These are phyloP conservation scores for Dactylis glomerata DNA, from an alignment of 176 grass and related monocot genomes.

Conservation along the genomic window DNA sequence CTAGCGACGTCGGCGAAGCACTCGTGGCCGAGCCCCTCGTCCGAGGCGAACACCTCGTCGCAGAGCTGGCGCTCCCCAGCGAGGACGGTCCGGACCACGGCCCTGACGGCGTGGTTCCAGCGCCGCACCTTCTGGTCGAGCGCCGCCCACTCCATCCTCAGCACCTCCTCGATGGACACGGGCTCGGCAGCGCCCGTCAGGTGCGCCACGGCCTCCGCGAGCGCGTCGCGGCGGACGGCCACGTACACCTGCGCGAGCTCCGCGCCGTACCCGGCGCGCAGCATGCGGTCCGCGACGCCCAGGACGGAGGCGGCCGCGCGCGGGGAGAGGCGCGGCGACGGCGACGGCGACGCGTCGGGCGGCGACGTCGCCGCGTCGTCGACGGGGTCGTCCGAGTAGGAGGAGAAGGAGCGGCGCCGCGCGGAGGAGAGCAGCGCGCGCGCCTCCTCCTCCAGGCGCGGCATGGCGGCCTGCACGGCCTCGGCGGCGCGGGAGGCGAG, in stretches of 20 bases:
- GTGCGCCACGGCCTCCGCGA: constrained; percentile 47
- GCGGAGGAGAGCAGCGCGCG: constrained; percentile 46
- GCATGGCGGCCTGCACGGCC: constrained; percentile 66
- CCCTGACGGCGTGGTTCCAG: constrained; percentile 60
- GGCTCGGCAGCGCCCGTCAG: constrained; percentile 48
- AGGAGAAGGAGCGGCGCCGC: constrained; percentile 38
- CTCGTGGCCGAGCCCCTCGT: constrained; percentile 48
- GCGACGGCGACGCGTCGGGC: constrained; percentile 6
- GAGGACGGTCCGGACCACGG: constrained; percentile 41
- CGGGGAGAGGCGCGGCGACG: constrained; percentile 31
- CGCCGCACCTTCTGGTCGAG: constrained; percentile 73
- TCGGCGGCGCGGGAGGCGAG: constrained; percentile 42
- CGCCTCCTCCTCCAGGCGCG: constrained; percentile 77
- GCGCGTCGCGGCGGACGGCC: constrained; percentile 48
- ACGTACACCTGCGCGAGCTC: constrained; percentile 75
- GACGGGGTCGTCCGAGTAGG: constrained; percentile 22
- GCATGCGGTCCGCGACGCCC: constrained; percentile 52
- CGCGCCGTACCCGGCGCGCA: constrained; percentile 59
- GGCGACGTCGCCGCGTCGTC: constrained; percentile 19
- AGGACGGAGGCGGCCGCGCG: constrained; percentile 18
- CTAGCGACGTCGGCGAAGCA: constrained; percentile 81
- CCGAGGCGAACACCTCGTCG: constrained; percentile 50
- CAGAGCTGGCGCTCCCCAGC: constrained; percentile 50
- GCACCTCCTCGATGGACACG: constrained; percentile 72
- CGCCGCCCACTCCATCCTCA: constrained; percentile 55